Evolutionary conservation across 805 yeast genomes (phyloP).

Genomic region (Saturnispora sekii): DNA sequence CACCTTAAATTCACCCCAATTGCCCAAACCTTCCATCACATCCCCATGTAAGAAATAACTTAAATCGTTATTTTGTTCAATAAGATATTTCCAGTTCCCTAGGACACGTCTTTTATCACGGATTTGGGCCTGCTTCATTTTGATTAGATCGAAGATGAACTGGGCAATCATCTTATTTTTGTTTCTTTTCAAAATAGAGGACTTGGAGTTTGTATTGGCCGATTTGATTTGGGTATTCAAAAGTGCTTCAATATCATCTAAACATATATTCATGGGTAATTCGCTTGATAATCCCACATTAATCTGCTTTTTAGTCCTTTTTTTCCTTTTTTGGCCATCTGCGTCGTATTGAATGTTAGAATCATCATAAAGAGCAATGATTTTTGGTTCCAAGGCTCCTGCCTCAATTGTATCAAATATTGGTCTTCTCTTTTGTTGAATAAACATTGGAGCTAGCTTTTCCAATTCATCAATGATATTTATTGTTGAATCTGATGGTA

Average conservation of each 20-base stretch:
- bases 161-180: constrained; percentile 21
- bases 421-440: neutral
- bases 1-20: constrained; percentile 15
- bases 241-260: constrained; percentile 15
- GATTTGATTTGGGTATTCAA: constrained; percentile 20
- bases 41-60: constrained; percentile 12
- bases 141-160: constrained; percentile 21
- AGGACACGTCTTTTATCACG: constrained; percentile 13
- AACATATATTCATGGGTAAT: constrained; percentile 16
- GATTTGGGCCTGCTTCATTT: constrained; percentile 15
- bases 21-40: neutral
- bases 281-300: constrained; percentile 7
- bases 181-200: constrained; percentile 17
- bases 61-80: constrained; percentile 9
- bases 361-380: constrained; percentile 4
- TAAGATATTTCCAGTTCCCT: constrained; percentile 22
- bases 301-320: constrained; percentile 15
- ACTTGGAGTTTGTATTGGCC: constrained; percentile 19
- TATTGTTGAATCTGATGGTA: neutral
- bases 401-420: constrained; percentile 10
- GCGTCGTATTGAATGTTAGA: neutral
- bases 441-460: neutral
- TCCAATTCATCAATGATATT: constrained; percentile 1
- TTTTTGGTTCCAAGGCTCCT: constrained; percentile 7
- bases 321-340: constrained; percentile 10